These are phyloP conservation scores for Sideroxylon spinosum DNA, from an alignment of 179 eudicot species.

Conservation along the genomic window DNA sequence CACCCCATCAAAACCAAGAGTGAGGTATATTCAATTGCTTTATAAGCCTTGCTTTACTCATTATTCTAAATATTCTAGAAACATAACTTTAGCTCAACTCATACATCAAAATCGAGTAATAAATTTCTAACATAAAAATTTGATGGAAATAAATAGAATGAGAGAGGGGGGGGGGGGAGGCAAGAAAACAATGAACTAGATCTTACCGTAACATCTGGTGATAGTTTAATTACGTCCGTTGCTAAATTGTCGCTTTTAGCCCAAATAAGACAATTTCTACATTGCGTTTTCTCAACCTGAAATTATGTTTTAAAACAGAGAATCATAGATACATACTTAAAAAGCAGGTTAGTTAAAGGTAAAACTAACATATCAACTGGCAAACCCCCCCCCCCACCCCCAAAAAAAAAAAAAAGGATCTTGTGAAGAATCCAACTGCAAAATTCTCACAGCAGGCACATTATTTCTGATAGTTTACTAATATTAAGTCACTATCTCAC, in stretches of 20 bases:
- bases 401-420: no score
- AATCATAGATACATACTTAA: neutral
- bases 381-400: neutral
- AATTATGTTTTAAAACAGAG: constrained; percentile 14
- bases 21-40: no score
- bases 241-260: constrained; percentile 85
- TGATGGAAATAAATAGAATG: neutral
- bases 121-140: neutral
- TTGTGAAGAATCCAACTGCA: no score
- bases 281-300: constrained; percentile 64
- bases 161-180: neutral
- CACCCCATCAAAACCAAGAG: no score
- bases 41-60: no score
- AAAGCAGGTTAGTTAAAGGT: neutral
- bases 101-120: neutral
- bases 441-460: no score
- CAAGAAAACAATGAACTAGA: constrained; percentile 7
- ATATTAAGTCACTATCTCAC: no score
- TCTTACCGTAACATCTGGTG: constrained; percentile 52
- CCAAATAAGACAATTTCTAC: constrained; percentile 87
- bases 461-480: no score
- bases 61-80: no score
- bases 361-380: neutral
- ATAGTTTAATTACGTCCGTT: constrained; percentile 55
- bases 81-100: no score